A percentile compares a stretch with the other conserved stretches of the same genome.
These are phyloP conservation scores for Hyaloscypha variabilis DNA, from an alignment of 495 filamentous ascomycete genomes.

Conservation along the genomic window DNA sequence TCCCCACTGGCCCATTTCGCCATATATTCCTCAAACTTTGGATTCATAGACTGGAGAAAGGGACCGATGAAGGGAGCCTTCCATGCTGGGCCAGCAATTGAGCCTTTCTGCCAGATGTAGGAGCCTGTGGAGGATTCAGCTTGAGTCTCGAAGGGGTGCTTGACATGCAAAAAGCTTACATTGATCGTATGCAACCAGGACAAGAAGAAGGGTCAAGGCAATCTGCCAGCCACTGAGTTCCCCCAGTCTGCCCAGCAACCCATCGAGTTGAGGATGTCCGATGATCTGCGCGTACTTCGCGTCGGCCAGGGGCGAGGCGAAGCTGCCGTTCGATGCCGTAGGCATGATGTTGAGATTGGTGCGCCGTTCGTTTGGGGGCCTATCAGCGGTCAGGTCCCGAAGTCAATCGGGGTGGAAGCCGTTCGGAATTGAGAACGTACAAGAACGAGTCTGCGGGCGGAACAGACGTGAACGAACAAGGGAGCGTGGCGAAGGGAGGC, in stretches of 20 bases:
- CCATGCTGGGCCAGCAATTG: slow-evolving; percentile 77
- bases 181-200: slow-evolving; percentile 84
- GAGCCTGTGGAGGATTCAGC: slow-evolving; percentile 55
- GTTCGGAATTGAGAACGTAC: slow-evolving; percentile 2
- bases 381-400: slow-evolving; percentile 11
- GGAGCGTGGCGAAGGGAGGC: neutral
- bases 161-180: slow-evolving; percentile 51
- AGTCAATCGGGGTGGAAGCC: neutral
- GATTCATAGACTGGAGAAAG: slow-evolving; percentile 89
- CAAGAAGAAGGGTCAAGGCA: slow-evolving; percentile 63
- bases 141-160: neutral
- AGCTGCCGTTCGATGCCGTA: slow-evolving; percentile 61
- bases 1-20: slow-evolving; percentile 89
- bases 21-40: slow-evolving; percentile 87
- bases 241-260: slow-evolving; percentile 18
- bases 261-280: slow-evolving; percentile 39
- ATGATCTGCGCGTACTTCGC: slow-evolving; percentile 52
- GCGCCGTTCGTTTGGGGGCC: slow-evolving; percentile 18
- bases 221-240: slow-evolving; percentile 42
- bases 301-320: slow-evolving; percentile 76
- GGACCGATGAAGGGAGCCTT: slow-evolving; percentile 97
- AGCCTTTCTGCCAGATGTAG: slow-evolving; percentile 85
- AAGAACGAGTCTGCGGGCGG: neutral
- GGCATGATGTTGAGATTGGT: slow-evolving; percentile 39
- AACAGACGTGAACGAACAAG: slow-evolving; percentile 1